These are phyloP conservation scores for Acrasis kona DNA, from an alignment of 78 protist species.

Conservation along the genomic window DNA sequence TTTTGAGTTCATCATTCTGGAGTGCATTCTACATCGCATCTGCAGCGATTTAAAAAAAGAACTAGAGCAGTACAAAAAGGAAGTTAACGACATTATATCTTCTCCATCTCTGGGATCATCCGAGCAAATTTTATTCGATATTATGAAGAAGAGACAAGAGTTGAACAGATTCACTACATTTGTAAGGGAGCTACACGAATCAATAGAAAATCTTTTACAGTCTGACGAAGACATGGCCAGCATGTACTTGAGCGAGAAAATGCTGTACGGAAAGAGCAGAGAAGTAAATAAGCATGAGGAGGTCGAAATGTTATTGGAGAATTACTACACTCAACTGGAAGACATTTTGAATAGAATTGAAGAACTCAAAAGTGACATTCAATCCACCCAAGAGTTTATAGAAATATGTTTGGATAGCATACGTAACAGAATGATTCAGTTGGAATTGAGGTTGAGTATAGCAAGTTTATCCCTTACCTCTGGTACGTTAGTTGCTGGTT, in stretches of 20 bases:
- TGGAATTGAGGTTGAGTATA: background rate
- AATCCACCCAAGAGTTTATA: constrained; percentile 1
- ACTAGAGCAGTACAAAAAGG: too few species aligned
- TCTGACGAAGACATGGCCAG: constrained; percentile 7
- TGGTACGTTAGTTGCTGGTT: constrained; percentile 2
- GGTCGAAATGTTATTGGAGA: background rate
- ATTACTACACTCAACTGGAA: background rate
- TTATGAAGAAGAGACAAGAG: too few species aligned
- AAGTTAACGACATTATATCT: too few species aligned
- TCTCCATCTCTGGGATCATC: too few species aligned
- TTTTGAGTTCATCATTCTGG: too few species aligned
- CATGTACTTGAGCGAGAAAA: background rate
- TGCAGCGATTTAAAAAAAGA: too few species aligned
- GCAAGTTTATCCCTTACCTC: background rate
- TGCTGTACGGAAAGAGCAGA: background rate
- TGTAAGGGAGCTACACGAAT: background rate
- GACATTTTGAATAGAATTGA: background rate
- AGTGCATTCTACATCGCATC: too few species aligned
- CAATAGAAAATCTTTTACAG: background rate
- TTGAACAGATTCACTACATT: background rate
- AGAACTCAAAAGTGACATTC: background rate
- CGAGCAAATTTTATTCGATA: too few species aligned
- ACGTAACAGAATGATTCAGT: background rate
- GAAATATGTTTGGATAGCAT: background rate
- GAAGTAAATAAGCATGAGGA: background rate